Base-by-base conservation (phyloP, 352 stramenopile species). In the Phytophthora niederhauseri region DNA sequence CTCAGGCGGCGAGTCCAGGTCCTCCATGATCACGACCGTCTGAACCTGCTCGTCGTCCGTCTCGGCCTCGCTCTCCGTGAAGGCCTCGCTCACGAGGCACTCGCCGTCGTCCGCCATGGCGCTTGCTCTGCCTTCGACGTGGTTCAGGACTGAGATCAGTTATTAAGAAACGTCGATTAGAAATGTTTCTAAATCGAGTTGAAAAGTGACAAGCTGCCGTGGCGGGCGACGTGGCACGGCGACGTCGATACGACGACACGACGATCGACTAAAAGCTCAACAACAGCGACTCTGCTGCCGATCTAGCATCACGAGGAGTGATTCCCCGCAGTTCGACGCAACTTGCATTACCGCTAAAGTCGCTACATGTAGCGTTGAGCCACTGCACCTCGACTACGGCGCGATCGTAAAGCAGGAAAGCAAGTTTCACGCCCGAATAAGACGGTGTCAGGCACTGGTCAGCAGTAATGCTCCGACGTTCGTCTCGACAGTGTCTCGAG, bases 81-180 rank as follows among this genome's bases (percentile, higher is more conserved):
- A 79, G 30, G 68, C 72, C 45, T 70, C 72, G 17, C 54, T 73
- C 22, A 78, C 49, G 9, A 68, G 49, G 8, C 55, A 66, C 14
- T 43, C 63, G 59, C 26, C 48, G 9, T 70, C 41, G 15, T 59
- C 7, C 9, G 20, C 30, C 70, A 77, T 76, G 12, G 28, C 51
- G 8, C 20, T n/a, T 15, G n/a, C 46, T 43, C 15, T 9, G 30
- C 2, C 30, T 34, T 34, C 30, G 30, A 8, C 30, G 11, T 34
- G 30, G 30, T 34, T 34, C 30, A 34, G 34, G 12, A 43, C 34
- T 43, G 34, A 43, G 34, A 41, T 41, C 34, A 5, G 31, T 41
- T n/a, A 17, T 43, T 43, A 17, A 15, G 34, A 43, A 43, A 43
- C 34, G 12, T 4, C 15, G 15, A 6, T n/a, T 17, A 43, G 34